A percentile compares a stretch with the other conserved stretches of the same genome.
Evolutionary conservation across 345 rosid species (phyloP).

Genomic region (Triadica sebifera): DNA sequence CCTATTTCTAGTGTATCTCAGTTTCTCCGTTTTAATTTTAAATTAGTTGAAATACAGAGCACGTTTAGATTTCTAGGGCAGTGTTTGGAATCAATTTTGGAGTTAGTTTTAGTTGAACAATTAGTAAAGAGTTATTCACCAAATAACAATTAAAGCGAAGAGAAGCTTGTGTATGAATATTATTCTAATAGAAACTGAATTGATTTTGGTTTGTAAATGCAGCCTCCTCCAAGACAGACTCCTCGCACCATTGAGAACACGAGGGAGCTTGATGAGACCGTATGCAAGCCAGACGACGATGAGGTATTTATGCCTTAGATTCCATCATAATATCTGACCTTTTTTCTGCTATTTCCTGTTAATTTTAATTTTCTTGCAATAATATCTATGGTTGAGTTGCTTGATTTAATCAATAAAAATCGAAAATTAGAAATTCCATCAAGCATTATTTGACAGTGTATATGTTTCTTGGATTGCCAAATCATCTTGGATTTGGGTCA

Average conservation of each 20-base stretch:
- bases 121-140: background rate
- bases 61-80: background rate
- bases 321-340: background rate
- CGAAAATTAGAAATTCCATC: background rate
- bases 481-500: background rate
- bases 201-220: conserved; percentile 11
- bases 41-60: background rate
- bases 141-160: background rate
- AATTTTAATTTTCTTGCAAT: background rate
- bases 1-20: background rate
- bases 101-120: background rate
- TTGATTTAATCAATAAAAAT: background rate
- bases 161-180: background rate
- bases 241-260: conserved; percentile 95
- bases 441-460: background rate
- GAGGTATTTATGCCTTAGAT: conserved; percentile 46
- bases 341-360: background rate
- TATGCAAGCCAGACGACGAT: conserved; percentile 87
- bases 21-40: background rate
- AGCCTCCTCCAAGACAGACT: conserved; percentile 66
- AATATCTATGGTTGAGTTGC: background rate
- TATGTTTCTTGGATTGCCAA: background rate
- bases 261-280: conserved; percentile 82
- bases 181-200: background rate
- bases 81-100: background rate